Evolutionary conservation across 2,329 filamentous ascomycete genomes (phyloP), one percentile per base, ranked within the genome.

Genomic region (Fusarium sarcochroum): DNA sequence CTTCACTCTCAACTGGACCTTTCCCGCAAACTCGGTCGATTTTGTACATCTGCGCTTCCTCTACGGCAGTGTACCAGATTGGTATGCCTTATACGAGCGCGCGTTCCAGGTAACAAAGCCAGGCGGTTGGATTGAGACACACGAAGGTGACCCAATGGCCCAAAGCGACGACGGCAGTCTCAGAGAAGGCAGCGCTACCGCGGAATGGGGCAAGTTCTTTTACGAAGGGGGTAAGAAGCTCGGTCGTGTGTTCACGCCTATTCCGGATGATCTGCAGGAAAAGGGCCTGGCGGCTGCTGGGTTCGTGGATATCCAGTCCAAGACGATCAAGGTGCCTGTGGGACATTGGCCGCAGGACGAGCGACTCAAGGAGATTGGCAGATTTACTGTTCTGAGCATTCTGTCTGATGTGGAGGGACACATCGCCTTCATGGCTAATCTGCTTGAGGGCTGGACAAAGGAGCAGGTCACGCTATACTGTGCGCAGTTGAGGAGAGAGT

Each of bases 21-120:
- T 74, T 38, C 47, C 56, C 32, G 48, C 55, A 7, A 60, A 69
- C 56, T 76, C 81, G 30, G 87, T 88, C 71, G 88, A 90, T 76
- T 87, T 85, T 68, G 84, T 91, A 53, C 89, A 90, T 73, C 84
- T 86, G 9, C 84, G 86, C 30, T 81, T 86, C 69, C 79, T 90
- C 66, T 79, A 84, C 6, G 89, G 88, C 23, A 83, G 83, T 56
- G 84, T 90, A 57, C 76, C 80, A 5, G 87, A 89, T 67, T 90
- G 87, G 77, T 80, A 82, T 35, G 79, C 82, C 13, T 74, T 90
- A 6, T 83, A 89, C 58, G 75, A 78, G 41, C 83, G 85, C 58
- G 77, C 84, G 3, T 87, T 79, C 72, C 80, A 81, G 56, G 83
- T 86, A 41, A 79, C 88, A 18, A 84, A 84, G 66, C 87, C 89